phyloP scores from a whole-genome alignment of 192 early-diverging fungal species.

The Irineochytrium annulatum region DNA sequence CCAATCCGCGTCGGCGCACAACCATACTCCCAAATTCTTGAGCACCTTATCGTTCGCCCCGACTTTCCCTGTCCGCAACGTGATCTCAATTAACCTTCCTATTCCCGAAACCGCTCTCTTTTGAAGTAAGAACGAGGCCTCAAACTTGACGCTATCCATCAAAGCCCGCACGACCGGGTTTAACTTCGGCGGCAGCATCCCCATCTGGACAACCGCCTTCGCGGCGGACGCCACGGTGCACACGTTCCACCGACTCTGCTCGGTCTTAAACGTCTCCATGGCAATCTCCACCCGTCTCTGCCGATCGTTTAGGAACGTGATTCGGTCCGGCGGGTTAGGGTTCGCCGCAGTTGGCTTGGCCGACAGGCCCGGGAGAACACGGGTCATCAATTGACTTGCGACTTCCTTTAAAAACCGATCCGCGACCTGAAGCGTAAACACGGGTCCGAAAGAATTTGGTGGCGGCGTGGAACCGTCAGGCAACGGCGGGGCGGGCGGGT shows the following conservation, averaged over 20 bases:
- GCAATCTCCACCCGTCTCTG: conserved; percentile 55
- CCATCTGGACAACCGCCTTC: conserved; percentile 75
- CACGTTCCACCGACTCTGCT: conserved; percentile 53
- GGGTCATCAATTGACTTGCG: conserved; percentile 27
- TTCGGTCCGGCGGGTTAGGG: conserved; percentile 7
- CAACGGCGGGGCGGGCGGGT: too few relatives aligned
- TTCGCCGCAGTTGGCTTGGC: conserved; percentile 8
- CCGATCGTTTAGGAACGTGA: conserved; percentile 48
- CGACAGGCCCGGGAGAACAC: conserved; percentile 3
- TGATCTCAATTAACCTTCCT: conserved; percentile 55
- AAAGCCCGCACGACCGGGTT: conserved; percentile 80
- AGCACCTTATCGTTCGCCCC: conserved; percentile 75
- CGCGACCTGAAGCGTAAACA: conserved; percentile 35
- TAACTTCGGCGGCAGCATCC: conserved; percentile 72
- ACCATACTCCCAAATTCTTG: conserved; percentile 78
- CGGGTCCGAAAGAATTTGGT: conserved; percentile 33
- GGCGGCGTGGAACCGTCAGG: conserved; percentile 21
- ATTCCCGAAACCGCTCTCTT: conserved; percentile 51
- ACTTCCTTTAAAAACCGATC: conserved; percentile 33
- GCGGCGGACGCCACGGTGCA: conserved; percentile 70
- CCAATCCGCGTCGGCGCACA: conserved; percentile 72
- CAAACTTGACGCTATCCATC: conserved; percentile 79
- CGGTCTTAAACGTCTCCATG: conserved; percentile 54
- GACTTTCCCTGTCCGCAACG: conserved; percentile 39
- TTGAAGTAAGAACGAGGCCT: conserved; percentile 54